Base-by-base conservation (phyloP, 306 rosid genomes). In the Pyrus bretschneideri region DNA sequence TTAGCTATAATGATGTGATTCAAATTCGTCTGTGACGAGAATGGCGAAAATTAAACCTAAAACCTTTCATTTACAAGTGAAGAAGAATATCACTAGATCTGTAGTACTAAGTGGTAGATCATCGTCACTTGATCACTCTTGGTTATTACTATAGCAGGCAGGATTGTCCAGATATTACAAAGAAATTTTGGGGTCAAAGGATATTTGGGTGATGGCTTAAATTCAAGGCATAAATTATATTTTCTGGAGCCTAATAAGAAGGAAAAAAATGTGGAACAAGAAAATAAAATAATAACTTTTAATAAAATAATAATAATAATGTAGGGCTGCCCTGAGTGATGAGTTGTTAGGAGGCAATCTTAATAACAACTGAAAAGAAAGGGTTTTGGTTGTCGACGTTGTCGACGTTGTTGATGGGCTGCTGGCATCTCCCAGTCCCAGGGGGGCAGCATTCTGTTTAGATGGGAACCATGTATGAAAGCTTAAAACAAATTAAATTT, bases 261-360 rank as follows among this genome's bases (percentile, higher is more conserved):
- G 23, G 38, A 10, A 70, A 35, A 57, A 59, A 45, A 72, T 17
- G 31, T 22, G 3, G 12, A 14, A 58, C 1, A 18, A 61, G 19
- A 21, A 72, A 30, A 57, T 1, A 73, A 2, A 23, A 22, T 27
- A 71, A 71, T 11, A 55, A 44, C 11, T 52, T 31, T 11, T 2
- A 57, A 33, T 71, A 35, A 35, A 49, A 60, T 25, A 14, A 49
- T 49, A 13, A 46, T 60, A 27, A 22, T 58, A 59, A 27, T 27
- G 67, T 25, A 42, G n/a, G 55, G 62, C n/a, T 45, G 77, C 58
- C 69, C 69, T 59, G 42, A 18, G 3, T 51, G 52, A 52, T 52
- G 72, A 63, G 72, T 73, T 78, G 72, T 78, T 64, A 71, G 72
- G 72, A 27, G 58, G 67, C 81, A 71, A 4, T 63, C 67, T 78